These are phyloP conservation scores for Leishmania arabica DNA, from an alignment of 208 protist species.

Conservation along the genomic window DNA sequence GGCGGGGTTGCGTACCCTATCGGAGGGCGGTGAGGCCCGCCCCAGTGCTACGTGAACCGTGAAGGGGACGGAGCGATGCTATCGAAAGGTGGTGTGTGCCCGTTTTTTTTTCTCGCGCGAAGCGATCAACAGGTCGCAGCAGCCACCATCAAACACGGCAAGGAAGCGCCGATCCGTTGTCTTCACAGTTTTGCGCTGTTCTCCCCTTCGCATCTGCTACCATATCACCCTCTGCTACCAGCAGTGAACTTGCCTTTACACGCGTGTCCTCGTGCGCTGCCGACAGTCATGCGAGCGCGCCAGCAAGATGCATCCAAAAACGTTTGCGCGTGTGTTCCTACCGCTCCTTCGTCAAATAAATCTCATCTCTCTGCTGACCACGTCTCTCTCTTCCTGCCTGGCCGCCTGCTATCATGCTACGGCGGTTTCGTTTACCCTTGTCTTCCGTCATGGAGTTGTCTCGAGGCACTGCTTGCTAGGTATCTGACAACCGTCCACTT, in stretches of 20 bases:
- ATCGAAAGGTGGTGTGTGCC: background rate
- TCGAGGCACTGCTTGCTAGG: background rate
- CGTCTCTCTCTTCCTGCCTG: background rate
- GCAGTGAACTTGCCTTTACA: background rate
- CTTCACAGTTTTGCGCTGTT: background rate
- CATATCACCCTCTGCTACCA: background rate
- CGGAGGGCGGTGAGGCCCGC: background rate
- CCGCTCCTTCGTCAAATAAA: background rate
- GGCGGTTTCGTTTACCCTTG: too few relatives aligned
- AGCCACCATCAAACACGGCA: background rate
- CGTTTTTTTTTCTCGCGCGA: background rate
- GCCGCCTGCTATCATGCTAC: background rate
- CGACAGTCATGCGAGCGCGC: background rate
- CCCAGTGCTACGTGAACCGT: background rate
- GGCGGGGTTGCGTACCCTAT: slow-evolving; percentile 9
- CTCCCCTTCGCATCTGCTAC: background rate
- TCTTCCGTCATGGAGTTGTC: background rate
- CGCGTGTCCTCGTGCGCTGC: background rate
- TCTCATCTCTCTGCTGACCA: background rate
- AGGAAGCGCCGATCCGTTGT: background rate
- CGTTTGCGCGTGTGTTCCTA: background rate
- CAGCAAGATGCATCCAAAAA: background rate
- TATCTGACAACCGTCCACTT: background rate
- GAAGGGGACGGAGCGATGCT: background rate
- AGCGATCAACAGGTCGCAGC: background rate